Evolutionary conservation across 2,329 filamentous ascomycete species (phyloP).

Genomic region (Didymella pinodella): DNA sequence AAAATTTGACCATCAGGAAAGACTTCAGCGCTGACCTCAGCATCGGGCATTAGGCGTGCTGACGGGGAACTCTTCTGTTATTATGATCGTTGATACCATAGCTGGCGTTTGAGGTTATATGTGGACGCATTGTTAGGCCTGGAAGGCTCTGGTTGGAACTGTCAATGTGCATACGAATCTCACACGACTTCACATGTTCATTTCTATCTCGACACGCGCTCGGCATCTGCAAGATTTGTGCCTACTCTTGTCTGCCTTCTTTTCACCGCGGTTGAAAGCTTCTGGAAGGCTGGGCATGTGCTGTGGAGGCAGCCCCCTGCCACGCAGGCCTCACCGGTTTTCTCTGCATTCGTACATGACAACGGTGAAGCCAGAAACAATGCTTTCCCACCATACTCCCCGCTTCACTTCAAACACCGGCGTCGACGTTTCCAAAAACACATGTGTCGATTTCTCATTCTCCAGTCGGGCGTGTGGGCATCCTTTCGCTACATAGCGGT

Average conservation of each 20-base stretch:
- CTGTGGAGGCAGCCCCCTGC: background rate
- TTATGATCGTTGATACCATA: slow-evolving; percentile 13
- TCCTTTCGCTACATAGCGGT: slow-evolving; percentile 2
- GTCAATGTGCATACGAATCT: slow-evolving; percentile 9
- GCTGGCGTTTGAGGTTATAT: slow-evolving; percentile 6
- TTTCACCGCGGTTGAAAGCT: background rate
- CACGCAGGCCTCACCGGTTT: background rate
- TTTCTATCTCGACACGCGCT: too few species aligned
- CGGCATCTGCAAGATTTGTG: background rate
- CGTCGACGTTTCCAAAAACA: slow-evolving; percentile 2
- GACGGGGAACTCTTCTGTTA: background rate
- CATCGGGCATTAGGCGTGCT: slow-evolving; percentile 25
- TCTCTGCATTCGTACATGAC: background rate
- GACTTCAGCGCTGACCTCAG: slow-evolving; percentile 56
- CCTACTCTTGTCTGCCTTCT: background rate
- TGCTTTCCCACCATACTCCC: background rate
- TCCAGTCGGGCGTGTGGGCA: background rate
- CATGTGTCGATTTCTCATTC: slow-evolving; percentile 8
- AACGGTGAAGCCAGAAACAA: slow-evolving; percentile 3
- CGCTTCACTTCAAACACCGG: slow-evolving; percentile 2
- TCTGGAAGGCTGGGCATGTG: background rate
- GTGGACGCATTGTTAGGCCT: background rate
- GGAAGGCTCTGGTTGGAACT: background rate
- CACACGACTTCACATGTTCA: background rate
- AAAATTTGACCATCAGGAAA: slow-evolving; percentile 58